Evolutionary conservation across 2,329 filamentous ascomycete species (phyloP).

Genomic region (Diaporthe eres): DNA sequence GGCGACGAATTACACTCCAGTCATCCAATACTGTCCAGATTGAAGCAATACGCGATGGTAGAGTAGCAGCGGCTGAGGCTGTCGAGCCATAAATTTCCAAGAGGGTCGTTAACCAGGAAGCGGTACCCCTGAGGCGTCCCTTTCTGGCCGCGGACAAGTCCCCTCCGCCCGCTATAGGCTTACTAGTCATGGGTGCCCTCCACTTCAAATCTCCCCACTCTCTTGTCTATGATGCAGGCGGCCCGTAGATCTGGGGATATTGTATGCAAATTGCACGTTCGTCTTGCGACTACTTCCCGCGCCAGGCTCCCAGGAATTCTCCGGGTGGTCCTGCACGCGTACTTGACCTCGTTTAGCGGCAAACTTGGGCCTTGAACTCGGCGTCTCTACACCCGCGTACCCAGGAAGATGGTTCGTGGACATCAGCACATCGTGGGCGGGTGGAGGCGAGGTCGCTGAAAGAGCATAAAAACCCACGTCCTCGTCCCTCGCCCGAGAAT

Average conservation of each 20-base stretch:
- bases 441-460: background rate
- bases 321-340: conserved; percentile 4
- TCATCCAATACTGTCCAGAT: background rate
- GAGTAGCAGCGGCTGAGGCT: background rate
- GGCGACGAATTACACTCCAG: background rate
- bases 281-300: background rate
- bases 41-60: background rate
- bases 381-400: conserved; percentile 8
- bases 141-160: conserved; percentile 28
- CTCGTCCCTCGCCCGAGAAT: background rate
- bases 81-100: background rate
- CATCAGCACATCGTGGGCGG: background rate
- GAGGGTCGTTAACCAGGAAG: background rate
- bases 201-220: conserved; percentile 3
- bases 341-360: conserved; percentile 5
- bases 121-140: conserved; percentile 1
- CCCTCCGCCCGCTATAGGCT: conserved; percentile 5
- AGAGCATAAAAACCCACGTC: background rate
- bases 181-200: background rate
- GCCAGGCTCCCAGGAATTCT: background rate
- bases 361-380: background rate
- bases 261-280: background rate
- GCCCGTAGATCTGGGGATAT: background rate
- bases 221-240: conserved; percentile 4
- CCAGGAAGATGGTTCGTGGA: conserved; percentile 3